Conservation (phyloP, 306 rosid genomes). For the Cicer pinnatifidum region DNA sequence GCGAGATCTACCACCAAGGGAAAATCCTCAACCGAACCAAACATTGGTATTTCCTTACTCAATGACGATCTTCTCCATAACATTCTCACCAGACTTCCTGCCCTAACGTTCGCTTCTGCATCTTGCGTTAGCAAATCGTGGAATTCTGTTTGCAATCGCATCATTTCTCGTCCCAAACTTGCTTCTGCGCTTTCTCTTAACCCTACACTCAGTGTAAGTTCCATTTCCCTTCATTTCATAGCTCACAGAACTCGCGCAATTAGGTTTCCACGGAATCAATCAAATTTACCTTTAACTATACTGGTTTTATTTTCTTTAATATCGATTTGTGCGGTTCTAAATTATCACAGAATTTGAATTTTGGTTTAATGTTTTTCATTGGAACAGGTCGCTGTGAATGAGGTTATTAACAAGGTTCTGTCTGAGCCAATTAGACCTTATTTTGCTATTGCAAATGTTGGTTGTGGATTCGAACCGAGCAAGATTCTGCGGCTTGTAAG, state of each 20-base stretch:
- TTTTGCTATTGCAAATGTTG: slow-evolving; percentile 65
- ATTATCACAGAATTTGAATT: neutral
- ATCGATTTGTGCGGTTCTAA: neutral
- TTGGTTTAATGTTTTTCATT: slow-evolving; percentile 1
- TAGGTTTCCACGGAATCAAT: neutral
- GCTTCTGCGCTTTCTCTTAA: slow-evolving; percentile 74
- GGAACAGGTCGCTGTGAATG: slow-evolving; percentile 65
- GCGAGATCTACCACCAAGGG: slow-evolving; percentile 42
- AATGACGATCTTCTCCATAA: slow-evolving; percentile 52
- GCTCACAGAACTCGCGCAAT: neutral
- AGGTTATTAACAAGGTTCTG: slow-evolving; percentile 62
- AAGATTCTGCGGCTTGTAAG: slow-evolving; percentile 57
- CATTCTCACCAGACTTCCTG: slow-evolving; percentile 55
- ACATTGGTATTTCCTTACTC: slow-evolving; percentile 17
- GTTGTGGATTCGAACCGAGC: slow-evolving; percentile 51
- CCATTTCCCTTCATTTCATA: neutral
- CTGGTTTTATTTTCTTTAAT: neutral
- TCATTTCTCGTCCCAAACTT: slow-evolving; percentile 69
- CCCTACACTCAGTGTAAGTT: slow-evolving; percentile 51
- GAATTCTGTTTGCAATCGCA: slow-evolving; percentile 56
- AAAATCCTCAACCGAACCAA: slow-evolving; percentile 20
- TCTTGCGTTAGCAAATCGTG: slow-evolving; percentile 69
- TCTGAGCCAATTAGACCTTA: slow-evolving; percentile 76
- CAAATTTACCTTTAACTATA: neutral
- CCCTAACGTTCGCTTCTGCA: slow-evolving; percentile 66